phyloP scores from a whole-genome alignment of 2,329 filamentous ascomycete species.

The Nigrospora osmanthi region DNA sequence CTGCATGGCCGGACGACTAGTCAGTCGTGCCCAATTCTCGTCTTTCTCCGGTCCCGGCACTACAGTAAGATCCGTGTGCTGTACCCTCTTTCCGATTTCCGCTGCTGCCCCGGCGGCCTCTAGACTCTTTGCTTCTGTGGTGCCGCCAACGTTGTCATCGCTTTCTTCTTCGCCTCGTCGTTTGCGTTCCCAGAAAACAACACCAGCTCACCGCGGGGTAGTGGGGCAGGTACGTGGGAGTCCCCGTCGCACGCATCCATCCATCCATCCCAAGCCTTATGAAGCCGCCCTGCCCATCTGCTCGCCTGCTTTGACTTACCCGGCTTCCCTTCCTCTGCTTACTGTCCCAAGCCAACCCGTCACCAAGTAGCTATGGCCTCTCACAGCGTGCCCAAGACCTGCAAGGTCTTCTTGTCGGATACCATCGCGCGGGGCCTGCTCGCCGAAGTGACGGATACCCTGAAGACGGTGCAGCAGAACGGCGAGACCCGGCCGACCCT shows the following conservation, averaged over 20 bases:
- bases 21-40: slow-evolving; percentile 10
- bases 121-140: too few species aligned
- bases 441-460: slow-evolving; percentile 66
- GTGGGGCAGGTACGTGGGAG: slow-evolving; percentile 6
- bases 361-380: slow-evolving; percentile 26
- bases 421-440: slow-evolving; percentile 79
- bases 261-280: neutral
- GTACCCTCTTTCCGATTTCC: too few species aligned
- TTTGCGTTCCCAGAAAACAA: neutral
- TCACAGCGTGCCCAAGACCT: slow-evolving; percentile 52
- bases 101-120: too few species aligned
- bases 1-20: slow-evolving; percentile 5
- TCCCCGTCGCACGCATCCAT: neutral
- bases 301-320: neutral
- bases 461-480: slow-evolving; percentile 60
- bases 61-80: too few species aligned
- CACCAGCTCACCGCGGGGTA: slow-evolving; percentile 4
- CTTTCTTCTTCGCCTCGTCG: neutral
- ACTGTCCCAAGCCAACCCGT: too few species aligned
- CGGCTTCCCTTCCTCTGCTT: too few species aligned
- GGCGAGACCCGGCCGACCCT: slow-evolving; percentile 58
- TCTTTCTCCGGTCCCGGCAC: neutral
- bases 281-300: neutral
- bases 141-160: neutral
- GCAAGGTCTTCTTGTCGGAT: slow-evolving; percentile 88